Base-by-base conservation (phyloP, 2,329 filamentous ascomycete species). In the Epichloe coenophiala region DNA sequence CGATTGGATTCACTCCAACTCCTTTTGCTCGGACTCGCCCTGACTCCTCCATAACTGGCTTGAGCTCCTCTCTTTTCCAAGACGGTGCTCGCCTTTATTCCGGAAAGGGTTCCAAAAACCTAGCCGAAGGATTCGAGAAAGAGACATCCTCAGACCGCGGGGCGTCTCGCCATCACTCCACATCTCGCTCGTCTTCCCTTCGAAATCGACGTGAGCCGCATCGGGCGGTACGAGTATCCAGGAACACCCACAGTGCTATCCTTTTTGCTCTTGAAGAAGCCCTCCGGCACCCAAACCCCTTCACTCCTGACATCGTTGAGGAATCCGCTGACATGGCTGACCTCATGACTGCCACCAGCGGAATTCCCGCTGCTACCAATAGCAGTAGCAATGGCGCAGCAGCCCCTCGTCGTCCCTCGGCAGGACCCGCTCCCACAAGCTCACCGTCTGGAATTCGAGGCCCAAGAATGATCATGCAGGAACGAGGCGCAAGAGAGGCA, bases 261-360 rank as follows among this genome's bases (percentile, higher is more conserved):
- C 83, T 95, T 97, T 97, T 86, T 73, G 82, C 89, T 38, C 80
- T 97, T 51, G 90, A 97, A 72, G 88, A 94, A 71, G 88, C 88
- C 38, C 77, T 97, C 58, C 84, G 90, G 58, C 79, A 84, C 45
- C 89, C 91, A 2, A 78, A 88, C 57, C 73, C 81, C 46, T 94
- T 97, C 68, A 94, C 89, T 8, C 77, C 86, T 23, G 89, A 95
- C 67, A 71, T 83, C 58, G 77, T 83, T 54, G 93, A 98, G 74
- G 87, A 95, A 72, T 85, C 87, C 77, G 87, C 90, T 59, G 80
- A 81, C 61, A 97, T 98, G 90, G 86, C 90, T 59, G 90, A 95
- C 66, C 75, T 95, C 59, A 67, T 74, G 55, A 65, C 66, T 53
- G 75, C 80, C 62, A 78, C 80, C 62, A 78, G 80, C 63, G 73